Conservation (phyloP, 352 stramenopile genomes). For the Globisporangium yorkense region DNA sequence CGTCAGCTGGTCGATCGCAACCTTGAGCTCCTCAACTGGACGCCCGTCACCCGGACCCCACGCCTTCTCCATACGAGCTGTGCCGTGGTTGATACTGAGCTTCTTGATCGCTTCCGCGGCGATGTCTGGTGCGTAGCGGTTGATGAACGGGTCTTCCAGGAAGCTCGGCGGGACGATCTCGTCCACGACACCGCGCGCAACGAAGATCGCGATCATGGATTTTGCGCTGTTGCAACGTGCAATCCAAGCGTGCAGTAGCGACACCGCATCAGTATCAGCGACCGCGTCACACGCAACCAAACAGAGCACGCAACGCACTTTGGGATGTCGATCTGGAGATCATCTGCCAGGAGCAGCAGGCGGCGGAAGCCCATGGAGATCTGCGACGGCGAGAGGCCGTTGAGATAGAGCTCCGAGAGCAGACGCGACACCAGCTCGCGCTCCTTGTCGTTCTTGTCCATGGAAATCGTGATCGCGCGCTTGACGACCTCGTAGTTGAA, state of each 20-base stretch:
- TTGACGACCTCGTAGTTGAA: conserved; percentile 94
- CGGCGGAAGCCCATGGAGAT: conserved; percentile 93
- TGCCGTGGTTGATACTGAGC: conserved; percentile 95
- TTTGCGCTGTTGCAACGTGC: conserved; percentile 33
- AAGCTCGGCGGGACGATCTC: conserved; percentile 98
- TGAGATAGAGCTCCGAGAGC: conserved; percentile 92
- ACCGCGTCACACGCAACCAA: too few relatives aligned
- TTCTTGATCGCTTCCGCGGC: conserved; percentile 95
- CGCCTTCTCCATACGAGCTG: conserved; percentile 93
- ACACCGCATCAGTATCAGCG: too few relatives aligned
- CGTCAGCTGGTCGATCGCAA: conserved; percentile 94
- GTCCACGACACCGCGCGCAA: conserved; percentile 96
- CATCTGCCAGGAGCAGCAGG: conserved; percentile 93
- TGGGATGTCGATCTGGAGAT: conserved; percentile 95
- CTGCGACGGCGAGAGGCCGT: conserved; percentile 69
- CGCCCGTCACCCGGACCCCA: conserved; percentile 95
- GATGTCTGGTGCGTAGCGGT: conserved; percentile 91
- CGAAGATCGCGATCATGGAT: conserved; percentile 94
- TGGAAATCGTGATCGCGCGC: conserved; percentile 91
- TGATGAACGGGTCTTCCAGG: conserved; percentile 94
- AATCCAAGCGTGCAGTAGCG: neutral
- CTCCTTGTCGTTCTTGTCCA: conserved; percentile 93
- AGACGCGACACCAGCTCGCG: conserved; percentile 90
- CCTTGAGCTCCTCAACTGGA: conserved; percentile 89
- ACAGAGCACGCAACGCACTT: conserved; percentile 28